Evolutionary conservation across 2,329 filamentous ascomycete genomes (phyloP).

Genomic region (Xylaria sp.): DNA sequence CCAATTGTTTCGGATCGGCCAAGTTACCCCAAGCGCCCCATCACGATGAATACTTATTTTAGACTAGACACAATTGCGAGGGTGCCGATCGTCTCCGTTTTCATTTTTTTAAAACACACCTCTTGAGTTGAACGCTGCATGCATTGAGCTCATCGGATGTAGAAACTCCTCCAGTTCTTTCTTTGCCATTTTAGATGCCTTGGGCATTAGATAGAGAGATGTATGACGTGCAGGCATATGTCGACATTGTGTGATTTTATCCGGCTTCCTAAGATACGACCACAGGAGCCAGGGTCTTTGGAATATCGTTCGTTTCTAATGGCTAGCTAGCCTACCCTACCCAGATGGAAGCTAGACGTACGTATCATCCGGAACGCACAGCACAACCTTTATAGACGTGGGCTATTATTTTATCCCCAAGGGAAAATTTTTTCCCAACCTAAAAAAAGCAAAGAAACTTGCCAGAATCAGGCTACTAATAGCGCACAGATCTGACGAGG

Average conservation of each 20-base stretch:
- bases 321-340: background rate
- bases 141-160: conserved; percentile 21
- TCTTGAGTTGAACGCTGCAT: conserved; percentile 16
- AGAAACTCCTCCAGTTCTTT: conserved; percentile 15
- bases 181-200: conserved; percentile 19
- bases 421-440: background rate
- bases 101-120: conserved; percentile 22
- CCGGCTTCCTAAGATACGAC: conserved; percentile 20
- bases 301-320: conserved; percentile 18
- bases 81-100: conserved; percentile 29
- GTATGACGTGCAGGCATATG: conserved; percentile 13
- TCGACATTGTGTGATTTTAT: conserved; percentile 26
- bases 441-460: conserved; percentile 1
- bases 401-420: conserved; percentile 2
- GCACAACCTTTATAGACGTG: conserved; percentile 1
- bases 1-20: conserved; percentile 49
- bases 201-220: background rate
- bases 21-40: conserved; percentile 45
- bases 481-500: conserved; percentile 26
- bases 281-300: conserved; percentile 5
- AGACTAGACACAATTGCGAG: conserved; percentile 26
- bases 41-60: conserved; percentile 33
- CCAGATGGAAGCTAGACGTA: conserved; percentile 13
- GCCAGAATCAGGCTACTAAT: conserved; percentile 23
- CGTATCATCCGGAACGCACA: conserved; percentile 24